A percentile compares a stretch with the other conserved stretches of the same genome.
phyloP scores from a whole-genome alignment of 352 stramenopile species.

The Phytophthora europaea region DNA sequence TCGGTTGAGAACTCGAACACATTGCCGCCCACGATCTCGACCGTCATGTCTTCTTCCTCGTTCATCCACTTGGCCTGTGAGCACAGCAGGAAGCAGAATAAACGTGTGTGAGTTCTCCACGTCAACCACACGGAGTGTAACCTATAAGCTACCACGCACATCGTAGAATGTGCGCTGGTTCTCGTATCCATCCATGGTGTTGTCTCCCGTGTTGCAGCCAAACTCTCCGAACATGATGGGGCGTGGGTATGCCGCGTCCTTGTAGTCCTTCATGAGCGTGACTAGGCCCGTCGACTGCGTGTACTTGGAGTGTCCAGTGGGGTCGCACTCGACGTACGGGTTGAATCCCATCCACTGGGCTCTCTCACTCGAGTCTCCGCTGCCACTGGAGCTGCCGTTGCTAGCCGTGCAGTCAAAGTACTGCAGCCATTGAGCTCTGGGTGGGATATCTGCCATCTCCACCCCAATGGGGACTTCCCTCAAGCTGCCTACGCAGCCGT shows the following conservation, averaged over 20 bases:
- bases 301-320: slow-evolving; percentile 53
- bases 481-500: slow-evolving; percentile 47
- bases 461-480: slow-evolving; percentile 78
- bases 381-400: slow-evolving; percentile 37
- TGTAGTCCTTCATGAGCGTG: slow-evolving; percentile 71
- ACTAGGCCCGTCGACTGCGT: slow-evolving; percentile 57
- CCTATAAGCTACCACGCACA: slow-evolving; percentile 35
- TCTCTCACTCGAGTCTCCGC: slow-evolving; percentile 37
- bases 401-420: slow-evolving; percentile 79
- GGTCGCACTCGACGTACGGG: slow-evolving; percentile 71
- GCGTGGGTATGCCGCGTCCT: slow-evolving; percentile 49
- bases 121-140: background rate
- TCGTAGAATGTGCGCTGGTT: slow-evolving; percentile 77
- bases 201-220: slow-evolving; percentile 67
- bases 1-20: slow-evolving; percentile 87
- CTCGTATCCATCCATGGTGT: slow-evolving; percentile 71
- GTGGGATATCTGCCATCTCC: slow-evolving; percentile 76
- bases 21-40: slow-evolving; percentile 78
- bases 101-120: background rate
- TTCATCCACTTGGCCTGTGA: slow-evolving; percentile 88
- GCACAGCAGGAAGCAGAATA: background rate
- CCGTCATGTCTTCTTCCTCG: slow-evolving; percentile 76
- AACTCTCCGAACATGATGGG: slow-evolving; percentile 82
- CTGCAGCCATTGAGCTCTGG: slow-evolving; percentile 66
- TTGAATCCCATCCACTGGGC: slow-evolving; percentile 66